Percentiles rank a stretch among this genome's conserved stretches.
Conservation (phyloP, 148 eudicot genomes). For the Linanthus parryae region DNA sequence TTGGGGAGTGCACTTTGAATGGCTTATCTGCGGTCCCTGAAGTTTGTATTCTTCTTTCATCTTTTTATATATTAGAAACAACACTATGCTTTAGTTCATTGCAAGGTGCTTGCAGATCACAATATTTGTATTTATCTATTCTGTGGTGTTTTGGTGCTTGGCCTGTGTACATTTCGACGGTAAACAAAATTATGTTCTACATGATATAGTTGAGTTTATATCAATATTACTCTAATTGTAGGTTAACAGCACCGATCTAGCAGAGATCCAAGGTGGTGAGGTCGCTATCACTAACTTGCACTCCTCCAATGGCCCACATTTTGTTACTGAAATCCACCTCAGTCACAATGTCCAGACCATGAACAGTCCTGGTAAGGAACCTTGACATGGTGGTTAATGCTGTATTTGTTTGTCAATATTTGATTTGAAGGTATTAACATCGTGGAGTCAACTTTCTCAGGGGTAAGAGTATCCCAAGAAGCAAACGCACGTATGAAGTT, state of each 20-base stretch:
- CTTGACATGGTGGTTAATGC: background rate
- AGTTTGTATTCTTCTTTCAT: too few relatives aligned
- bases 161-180: too few relatives aligned
- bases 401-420: background rate
- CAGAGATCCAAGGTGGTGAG: conserved; percentile 64
- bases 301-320: conserved; percentile 72
- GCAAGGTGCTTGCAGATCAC: too few relatives aligned
- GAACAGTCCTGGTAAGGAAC: conserved; percentile 24
- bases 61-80: too few relatives aligned
- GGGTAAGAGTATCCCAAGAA: conserved; percentile 23
- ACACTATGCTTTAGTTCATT: too few relatives aligned
- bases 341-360: conserved; percentile 16
- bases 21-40: too few relatives aligned
- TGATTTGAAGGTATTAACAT: background rate
- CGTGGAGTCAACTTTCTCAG: conserved; percentile 20
- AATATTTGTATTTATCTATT: too few relatives aligned
- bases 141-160: too few relatives aligned
- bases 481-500: conserved; percentile 66
- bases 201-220: too few relatives aligned
- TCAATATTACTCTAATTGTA: too few relatives aligned
- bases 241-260: conserved; percentile 59
- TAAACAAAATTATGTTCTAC: too few relatives aligned
- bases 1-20: too few relatives aligned
- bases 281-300: conserved; percentile 61
- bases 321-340: conserved; percentile 33